A percentile compares a stretch with the other conserved stretches of the same genome.
Evolutionary conservation across 2,329 filamentous ascomycete genomes (phyloP).

Genomic region (Diaporthe capsici): DNA sequence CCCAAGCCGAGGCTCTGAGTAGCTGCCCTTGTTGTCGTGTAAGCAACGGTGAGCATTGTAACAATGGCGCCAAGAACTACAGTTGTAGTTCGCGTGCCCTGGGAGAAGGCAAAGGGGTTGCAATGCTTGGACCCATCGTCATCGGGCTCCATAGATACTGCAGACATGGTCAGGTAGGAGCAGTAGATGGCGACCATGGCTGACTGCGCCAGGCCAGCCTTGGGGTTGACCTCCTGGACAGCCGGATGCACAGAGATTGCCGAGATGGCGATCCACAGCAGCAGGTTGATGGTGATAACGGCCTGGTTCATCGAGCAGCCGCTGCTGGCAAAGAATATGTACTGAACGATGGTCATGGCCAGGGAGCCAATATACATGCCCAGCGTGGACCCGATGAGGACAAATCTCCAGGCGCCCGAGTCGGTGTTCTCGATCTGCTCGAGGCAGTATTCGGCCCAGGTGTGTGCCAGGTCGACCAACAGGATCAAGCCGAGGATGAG

Average conservation of each 20-base stretch:
- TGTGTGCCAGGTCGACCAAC: conserved; percentile 94
- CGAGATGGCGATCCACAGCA: conserved; percentile 86
- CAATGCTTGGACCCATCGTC: conserved; percentile 90
- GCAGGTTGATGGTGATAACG: conserved; percentile 92
- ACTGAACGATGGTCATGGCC: conserved; percentile 96
- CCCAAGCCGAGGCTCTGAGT: conserved; percentile 88
- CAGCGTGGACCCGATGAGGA: conserved; percentile 92
- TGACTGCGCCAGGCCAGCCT: conserved; percentile 95
- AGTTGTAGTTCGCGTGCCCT: conserved; percentile 89
- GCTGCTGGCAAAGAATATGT: conserved; percentile 89
- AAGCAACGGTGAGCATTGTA: conserved; percentile 96
- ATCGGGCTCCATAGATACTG: conserved; percentile 98
- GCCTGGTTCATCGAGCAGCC: conserved; percentile 97
- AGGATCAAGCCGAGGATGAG: conserved; percentile 92
- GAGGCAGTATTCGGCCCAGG: conserved; percentile 97
- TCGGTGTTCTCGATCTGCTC: conserved; percentile 93
- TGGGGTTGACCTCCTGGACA: conserved; percentile 92
- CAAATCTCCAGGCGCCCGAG: conserved; percentile 84
- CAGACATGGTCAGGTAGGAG: conserved; percentile 98
- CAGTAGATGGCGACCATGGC: conserved; percentile 98
- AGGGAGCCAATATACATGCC: conserved; percentile 94
- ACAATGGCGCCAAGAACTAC: conserved; percentile 94
- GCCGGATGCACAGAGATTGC: conserved; percentile 89
- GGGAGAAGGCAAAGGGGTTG: conserved; percentile 90
- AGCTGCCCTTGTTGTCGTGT: conserved; percentile 95